Evolutionary conservation across 2,329 filamentous ascomycete genomes (phyloP), one percentile per base, ranked within the genome.

Genomic region (Elsinoe australis): DNA sequence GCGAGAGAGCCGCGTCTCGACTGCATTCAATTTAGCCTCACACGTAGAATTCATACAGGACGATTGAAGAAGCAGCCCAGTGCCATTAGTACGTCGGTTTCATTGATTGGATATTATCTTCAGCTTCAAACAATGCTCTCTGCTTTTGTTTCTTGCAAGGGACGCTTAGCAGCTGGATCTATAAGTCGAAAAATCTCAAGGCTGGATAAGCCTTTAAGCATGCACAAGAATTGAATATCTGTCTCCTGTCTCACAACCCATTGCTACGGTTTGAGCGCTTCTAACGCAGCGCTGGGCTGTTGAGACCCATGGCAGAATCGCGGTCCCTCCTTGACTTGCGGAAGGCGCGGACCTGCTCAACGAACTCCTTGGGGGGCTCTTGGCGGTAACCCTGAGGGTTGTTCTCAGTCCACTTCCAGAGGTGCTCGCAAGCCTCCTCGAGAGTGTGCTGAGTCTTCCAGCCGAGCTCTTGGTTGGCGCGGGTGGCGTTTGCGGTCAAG

Each of bases 371-470:
- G 0, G 92, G 90, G n/a, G 90, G 87, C 56, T 88, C 76, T 71
- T 96, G 89, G 56, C 85, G 78, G 72, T 96, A 96, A 17, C 92
- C 92, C 70, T 89, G 81, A 18, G 92, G 92, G 71, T 96, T 96
- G 71, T 95, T 96, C 71, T 84, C 76, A 12, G 94, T 94, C 92
- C 92, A 98, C 62, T 81, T 82, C 92, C 92, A 98, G 56, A 98
- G 75, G 67, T 98, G 88, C 58, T 82, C 80, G 66, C 92, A 98
- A 19, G 90, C 89, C 66, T 95, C 81, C 71, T 96, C 90, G 64
- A 98, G 80, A 15, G 85, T 89, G 51, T 84, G 75, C 71, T 94
- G 79, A 1, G 92, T 89, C 74, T 89, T 89, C 92, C 92, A 98
- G 54, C 80, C 74, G 47, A 98, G 76, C 71, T 98, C 92, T 64